Conservation (phyloP, 345 rosid species). For the Eucalyptus cladocalyx region DNA sequence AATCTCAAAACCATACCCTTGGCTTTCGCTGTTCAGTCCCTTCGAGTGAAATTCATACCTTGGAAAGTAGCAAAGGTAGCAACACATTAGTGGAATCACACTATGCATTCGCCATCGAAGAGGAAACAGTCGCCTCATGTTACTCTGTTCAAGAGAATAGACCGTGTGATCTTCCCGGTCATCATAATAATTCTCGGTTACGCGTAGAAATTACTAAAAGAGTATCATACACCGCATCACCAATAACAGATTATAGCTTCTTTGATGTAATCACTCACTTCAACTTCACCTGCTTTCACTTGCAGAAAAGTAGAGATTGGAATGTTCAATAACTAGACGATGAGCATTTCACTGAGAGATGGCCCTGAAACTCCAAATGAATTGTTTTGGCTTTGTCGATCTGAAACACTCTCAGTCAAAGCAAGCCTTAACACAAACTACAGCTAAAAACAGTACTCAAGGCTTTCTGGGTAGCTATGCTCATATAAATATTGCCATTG, state of each 20-base stretch:
- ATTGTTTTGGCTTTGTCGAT: neutral
- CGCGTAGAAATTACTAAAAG: neutral
- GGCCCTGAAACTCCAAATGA: neutral
- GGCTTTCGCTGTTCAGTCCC: neutral
- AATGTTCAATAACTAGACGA: neutral
- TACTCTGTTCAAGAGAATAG: neutral
- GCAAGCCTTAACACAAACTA: neutral
- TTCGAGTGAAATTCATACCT: neutral
- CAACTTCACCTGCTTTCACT: neutral
- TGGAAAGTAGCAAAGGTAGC: neutral
- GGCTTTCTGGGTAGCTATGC: neutral
- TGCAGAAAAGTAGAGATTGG: neutral
- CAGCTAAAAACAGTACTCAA: neutral
- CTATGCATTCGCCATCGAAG: accelerated
- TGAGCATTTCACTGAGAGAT: neutral
- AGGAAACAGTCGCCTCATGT: neutral
- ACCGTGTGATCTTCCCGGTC: neutral
- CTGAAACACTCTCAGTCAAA: neutral
- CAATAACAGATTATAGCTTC: neutral
- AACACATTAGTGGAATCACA: neutral
- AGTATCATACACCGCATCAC: neutral
- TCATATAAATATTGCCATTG: neutral
- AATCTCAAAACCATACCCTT: neutral
- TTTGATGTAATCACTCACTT: neutral
- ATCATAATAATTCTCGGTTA: neutral